Conservation (phyloP, 108 stramenopile genomes). For the Tribonema minus region DNA sequence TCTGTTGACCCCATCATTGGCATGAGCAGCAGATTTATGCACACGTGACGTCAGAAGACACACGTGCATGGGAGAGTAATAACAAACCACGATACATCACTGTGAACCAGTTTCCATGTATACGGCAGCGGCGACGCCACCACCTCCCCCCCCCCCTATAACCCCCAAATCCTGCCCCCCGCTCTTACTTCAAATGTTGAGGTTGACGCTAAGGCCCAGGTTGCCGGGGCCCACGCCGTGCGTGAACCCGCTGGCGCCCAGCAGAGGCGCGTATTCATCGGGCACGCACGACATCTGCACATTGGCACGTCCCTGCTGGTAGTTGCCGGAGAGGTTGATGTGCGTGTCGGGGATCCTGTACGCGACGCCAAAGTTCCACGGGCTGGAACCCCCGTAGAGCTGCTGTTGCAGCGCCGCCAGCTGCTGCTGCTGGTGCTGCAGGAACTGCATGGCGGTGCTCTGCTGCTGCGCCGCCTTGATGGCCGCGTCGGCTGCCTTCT, state of each 20-base stretch:
- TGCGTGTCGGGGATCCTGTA: conserved; percentile 93
- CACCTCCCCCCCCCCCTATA: too few relatives aligned
- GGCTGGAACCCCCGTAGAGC: conserved; percentile 72
- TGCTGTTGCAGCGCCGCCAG: conserved; percentile 76
- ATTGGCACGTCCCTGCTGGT: conserved; percentile 87
- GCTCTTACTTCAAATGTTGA: conserved; percentile 83
- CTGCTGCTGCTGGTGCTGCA: conserved; percentile 91
- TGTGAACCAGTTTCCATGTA: too few relatives aligned
- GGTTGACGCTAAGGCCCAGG: conserved; percentile 84
- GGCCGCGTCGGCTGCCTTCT: conserved; percentile 73
- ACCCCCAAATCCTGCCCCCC: too few relatives aligned
- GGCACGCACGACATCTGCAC: conserved; percentile 91
- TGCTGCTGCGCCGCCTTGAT: conserved; percentile 74
- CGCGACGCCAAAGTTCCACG: conserved; percentile 92
- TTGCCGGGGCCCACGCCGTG: conserved; percentile 96
- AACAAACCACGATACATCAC: too few relatives aligned
- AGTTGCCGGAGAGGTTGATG: conserved; percentile 85
- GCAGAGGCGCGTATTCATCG: conserved; percentile 86
- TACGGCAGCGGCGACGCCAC: too few relatives aligned
- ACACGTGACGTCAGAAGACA: too few relatives aligned
- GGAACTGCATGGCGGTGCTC: conserved; percentile 81
- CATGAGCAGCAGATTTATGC: too few relatives aligned
- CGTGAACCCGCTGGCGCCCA: conserved; percentile 92
- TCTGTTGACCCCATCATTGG: too few relatives aligned
- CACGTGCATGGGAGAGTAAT: too few relatives aligned